Evolutionary conservation across 2,329 filamentous ascomycete genomes (phyloP).

Genomic region (Arthrobotrys conoides): DNA sequence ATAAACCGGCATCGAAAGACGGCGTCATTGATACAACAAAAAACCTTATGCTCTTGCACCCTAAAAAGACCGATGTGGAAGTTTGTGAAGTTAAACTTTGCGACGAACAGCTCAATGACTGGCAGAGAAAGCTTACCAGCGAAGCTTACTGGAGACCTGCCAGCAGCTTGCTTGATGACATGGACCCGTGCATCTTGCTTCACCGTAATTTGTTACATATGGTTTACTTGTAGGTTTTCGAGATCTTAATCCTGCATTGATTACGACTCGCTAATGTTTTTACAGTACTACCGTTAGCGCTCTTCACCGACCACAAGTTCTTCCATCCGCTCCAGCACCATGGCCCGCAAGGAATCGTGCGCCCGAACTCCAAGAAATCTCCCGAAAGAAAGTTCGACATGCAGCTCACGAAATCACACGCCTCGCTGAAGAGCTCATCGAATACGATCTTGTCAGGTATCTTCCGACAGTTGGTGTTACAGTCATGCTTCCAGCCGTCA

Average conservation of each 20-base stretch:
- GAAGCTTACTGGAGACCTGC: conserved; percentile 63
- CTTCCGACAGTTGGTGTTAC: conserved; percentile 92
- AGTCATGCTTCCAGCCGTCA: conserved; percentile 90
- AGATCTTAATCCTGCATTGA: background rate
- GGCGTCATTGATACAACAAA: conserved; percentile 79
- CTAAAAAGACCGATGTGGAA: conserved; percentile 88
- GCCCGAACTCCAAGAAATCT: conserved; percentile 83
- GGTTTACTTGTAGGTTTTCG: conserved; percentile 77
- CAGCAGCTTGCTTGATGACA: conserved; percentile 63
- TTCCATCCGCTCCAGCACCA: conserved; percentile 76
- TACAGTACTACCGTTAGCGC: conserved; percentile 83
- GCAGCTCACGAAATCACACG: conserved; percentile 88
- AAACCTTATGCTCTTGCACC: conserved; percentile 88
- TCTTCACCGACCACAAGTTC: conserved; percentile 89
- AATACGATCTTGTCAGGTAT: conserved; percentile 80
- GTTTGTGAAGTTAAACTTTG: conserved; percentile 83
- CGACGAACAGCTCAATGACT: conserved; percentile 82
- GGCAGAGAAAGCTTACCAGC: conserved; percentile 79
- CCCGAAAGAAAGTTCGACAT: conserved; percentile 83
- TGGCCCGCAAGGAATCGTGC: conserved; percentile 67
- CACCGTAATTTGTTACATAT: conserved; percentile 92
- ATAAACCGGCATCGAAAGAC: conserved; percentile 80
- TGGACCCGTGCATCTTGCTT: conserved; percentile 72
- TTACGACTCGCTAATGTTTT: conserved; percentile 47
- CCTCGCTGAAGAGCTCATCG: conserved; percentile 83